phyloP scores from a whole-genome alignment of 176 grass and related monocot species.

The Pontederia paniculata region DNA sequence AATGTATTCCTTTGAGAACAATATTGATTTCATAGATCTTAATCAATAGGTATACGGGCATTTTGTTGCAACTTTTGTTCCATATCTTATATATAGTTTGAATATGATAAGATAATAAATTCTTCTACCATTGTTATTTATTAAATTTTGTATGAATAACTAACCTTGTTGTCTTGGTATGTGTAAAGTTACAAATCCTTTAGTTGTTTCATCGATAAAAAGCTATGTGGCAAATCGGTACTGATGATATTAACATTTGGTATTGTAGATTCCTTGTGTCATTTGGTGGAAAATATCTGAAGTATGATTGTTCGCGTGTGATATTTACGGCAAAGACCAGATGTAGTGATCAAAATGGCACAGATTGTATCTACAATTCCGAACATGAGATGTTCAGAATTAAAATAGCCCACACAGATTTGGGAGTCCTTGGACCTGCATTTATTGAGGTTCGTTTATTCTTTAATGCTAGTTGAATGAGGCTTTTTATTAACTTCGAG shows the following conservation, averaged over 20 bases:
- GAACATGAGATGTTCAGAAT: conserved; percentile 63
- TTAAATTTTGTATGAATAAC: no score
- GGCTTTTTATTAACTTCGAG: background rate
- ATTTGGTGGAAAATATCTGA: conserved; percentile 84
- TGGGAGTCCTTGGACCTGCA: conserved; percentile 55
- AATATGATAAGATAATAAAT: no score
- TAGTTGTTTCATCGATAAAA: conserved; percentile 1
- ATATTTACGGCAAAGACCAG: conserved; percentile 12
- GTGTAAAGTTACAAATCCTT: background rate
- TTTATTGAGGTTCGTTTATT: conserved; percentile 67
- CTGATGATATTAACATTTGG: conserved; percentile 13
- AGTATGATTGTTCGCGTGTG: conserved; percentile 42
- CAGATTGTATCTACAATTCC: conserved; percentile 16
- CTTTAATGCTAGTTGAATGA: background rate
- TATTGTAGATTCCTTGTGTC: conserved; percentile 79
- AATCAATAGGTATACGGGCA: no score
- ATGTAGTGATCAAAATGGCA: conserved; percentile 18
- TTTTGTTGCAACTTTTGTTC: no score
- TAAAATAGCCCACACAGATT: conserved; percentile 38
- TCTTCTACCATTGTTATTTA: no score
- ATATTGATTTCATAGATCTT: no score
- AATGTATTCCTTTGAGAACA: no score
- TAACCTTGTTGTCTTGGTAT: no score
- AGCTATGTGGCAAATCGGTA: background rate
- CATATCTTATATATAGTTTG: no score